A percentile compares a stretch with the other conserved stretches of the same genome.
Conservation (phyloP, 176 grass and related monocot genomes). For the Ensete ventricosum region DNA sequence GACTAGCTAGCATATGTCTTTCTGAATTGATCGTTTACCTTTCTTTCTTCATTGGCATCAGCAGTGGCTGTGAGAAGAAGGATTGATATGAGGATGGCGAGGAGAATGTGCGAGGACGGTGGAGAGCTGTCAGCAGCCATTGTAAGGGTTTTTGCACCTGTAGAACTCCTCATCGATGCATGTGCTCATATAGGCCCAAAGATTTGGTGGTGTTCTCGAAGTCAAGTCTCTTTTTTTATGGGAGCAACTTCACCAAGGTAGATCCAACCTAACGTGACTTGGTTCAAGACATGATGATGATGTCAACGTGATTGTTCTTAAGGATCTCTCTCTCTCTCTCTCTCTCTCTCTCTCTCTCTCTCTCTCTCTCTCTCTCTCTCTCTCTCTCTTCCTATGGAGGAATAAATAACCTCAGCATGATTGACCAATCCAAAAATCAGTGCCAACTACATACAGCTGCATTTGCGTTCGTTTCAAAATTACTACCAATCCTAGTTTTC, state of each 20-base stretch:
- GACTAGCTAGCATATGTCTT: not conserved
- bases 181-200: not conserved
- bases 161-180: not conserved
- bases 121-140: not conserved
- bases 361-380: too few relatives aligned
- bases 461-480: too few relatives aligned
- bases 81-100: not conserved
- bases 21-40: not conserved
- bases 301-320: too few relatives aligned
- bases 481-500: too few relatives aligned
- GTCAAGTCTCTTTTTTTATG: not conserved
- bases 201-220: not conserved
- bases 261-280: not conserved
- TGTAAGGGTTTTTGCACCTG: not conserved
- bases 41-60: slow-evolving; percentile 4
- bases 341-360: too few relatives aligned
- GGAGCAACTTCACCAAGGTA: not conserved
- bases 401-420: too few relatives aligned
- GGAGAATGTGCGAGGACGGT: not conserved
- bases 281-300: too few relatives aligned
- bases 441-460: too few relatives aligned
- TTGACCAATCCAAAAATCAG: too few relatives aligned
- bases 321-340: too few relatives aligned
- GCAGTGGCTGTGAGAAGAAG: not conserved
- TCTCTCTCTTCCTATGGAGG: too few relatives aligned